These are phyloP conservation scores for Bjerkandera adusta DNA, from an alignment of 1,284 basidiomycete species.

Conservation along the genomic window DNA sequence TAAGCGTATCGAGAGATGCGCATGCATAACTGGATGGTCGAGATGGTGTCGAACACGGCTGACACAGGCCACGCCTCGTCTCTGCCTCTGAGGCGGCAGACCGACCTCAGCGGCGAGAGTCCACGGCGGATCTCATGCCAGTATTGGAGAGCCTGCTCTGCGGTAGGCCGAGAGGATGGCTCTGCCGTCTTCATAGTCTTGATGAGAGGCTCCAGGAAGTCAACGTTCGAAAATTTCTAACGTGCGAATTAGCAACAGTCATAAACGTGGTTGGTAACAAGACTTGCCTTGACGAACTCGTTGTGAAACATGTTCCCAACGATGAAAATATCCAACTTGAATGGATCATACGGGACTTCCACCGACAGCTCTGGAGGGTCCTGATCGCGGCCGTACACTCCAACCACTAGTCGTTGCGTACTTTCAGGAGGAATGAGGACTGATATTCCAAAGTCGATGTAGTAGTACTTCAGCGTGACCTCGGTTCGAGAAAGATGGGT, in stretches of 20 bases:
- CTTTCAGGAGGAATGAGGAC: constrained; percentile 2
- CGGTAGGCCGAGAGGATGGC: too few species aligned
- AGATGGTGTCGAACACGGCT: too few species aligned
- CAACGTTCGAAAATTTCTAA: constrained; percentile 12
- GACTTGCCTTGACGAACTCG: constrained; percentile 16
- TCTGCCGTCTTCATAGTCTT: constrained; percentile 10
- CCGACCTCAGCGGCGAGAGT: too few species aligned
- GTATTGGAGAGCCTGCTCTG: too few species aligned
- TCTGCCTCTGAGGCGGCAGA: too few species aligned
- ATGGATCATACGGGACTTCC: constrained; percentile 23
- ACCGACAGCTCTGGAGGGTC: constrained; percentile 24
- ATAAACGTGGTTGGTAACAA: neutral
- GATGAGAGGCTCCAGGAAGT: constrained; percentile 2
- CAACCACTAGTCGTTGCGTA: constrained; percentile 8
- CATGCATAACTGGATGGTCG: too few species aligned
- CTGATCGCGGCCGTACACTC: constrained; percentile 18
- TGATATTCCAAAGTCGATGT: constrained; percentile 17
- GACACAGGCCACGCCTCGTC: too few species aligned
- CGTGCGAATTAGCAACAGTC: neutral
- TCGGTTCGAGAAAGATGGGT: neutral
- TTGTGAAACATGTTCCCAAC: constrained; percentile 19
- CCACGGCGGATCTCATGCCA: too few species aligned
- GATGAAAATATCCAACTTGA: constrained; percentile 25
- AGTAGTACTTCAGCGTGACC: constrained; percentile 11
- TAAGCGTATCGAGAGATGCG: too few species aligned